Conservation (phyloP, 139 green algal genomes). For the Dunaliella primolecta region DNA sequence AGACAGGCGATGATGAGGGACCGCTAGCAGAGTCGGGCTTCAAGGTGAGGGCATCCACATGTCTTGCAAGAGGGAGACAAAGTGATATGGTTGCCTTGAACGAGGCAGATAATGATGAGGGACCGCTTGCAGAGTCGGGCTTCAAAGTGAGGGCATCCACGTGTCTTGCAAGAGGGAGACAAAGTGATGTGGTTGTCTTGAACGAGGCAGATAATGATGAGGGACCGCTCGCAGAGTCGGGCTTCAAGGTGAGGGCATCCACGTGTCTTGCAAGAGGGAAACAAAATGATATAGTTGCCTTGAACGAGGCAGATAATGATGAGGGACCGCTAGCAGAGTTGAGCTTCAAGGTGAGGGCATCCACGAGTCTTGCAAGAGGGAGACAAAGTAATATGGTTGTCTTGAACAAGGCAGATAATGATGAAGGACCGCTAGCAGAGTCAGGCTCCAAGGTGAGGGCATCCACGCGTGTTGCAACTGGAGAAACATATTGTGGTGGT, state of each 20-base stretch:
- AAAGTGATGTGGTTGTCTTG: conserved; percentile 80
- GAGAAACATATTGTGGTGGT: conserved; percentile 60
- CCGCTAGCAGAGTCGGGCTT: conserved; percentile 82
- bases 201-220: conserved; percentile 63
- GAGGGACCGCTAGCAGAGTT: conserved; percentile 70
- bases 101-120: conserved; percentile 64
- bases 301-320: conserved; percentile 72
- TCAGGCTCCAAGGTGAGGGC: conserved; percentile 78
- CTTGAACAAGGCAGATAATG: conserved; percentile 75
- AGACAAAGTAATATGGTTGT: conserved; percentile 63
- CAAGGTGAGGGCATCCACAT: conserved; percentile 55
- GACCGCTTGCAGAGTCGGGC: conserved; percentile 70
- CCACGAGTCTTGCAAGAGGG: neutral
- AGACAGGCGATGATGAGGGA: conserved; percentile 67
- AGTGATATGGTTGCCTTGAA: conserved; percentile 78
- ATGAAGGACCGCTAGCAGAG: conserved; percentile 68
- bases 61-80: neutral
- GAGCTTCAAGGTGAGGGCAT: conserved; percentile 79
- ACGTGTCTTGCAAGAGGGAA: neutral
- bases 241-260: conserved; percentile 77
- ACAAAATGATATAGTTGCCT: conserved; percentile 70
- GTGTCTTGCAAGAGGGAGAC: neutral
- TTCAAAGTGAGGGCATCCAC: conserved; percentile 74
- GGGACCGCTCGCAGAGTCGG: conserved; percentile 71
- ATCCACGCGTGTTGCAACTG: neutral